Evolutionary conservation across 257 asterid genomes (phyloP), one percentile per base, ranked within the genome.

Genomic region (Handroanthus guayacan): DNA sequence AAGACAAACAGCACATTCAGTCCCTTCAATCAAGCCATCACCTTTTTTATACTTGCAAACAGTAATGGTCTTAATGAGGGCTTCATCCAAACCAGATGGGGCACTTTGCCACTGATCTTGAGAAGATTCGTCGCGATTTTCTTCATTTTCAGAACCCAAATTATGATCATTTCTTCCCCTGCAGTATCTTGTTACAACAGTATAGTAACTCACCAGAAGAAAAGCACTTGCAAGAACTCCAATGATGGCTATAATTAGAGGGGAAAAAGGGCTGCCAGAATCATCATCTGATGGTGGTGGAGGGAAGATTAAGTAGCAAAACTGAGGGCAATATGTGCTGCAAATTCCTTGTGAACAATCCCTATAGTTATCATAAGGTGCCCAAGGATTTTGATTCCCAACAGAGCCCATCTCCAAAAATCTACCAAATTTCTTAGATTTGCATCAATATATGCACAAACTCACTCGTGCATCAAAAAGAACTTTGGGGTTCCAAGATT

Each of bases 261-360:
- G 96, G 50, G 95, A 87, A 43, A 90, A 83, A 0, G 89, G 69
- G 74, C 87, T 20, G 70, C 75, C 37, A 9, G 92, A 82, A 39
- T 77, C 86, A 6, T 78, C 88, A 2, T 80, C 86, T 0, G 82
- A 62, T 5, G 86, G 90, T 2, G 97, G 96, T 1, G 97, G 97
- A 13, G 97, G 93, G 84, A 89, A 82, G 82, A 81, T 75, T 52
- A 90, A 56, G 87, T 88, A 83, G 86, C 99, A 94, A 83, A 89
- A 94, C 31, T 89, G 97, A 5, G 94, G 96, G 78, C 99, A 94
- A 72, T 90, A 90, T 13, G 81, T 80, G 90, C 91, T 94, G 86
- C 99, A 94, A 50, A 92, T 79, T 20, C 88, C 93, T 60, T 75
- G 84, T 50, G 99, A 88, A 68, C 99, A 94, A 52, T 90, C 96